phyloP scores from a whole-genome alignment of 2,329 filamentous ascomycete genomes.

The Scedosporium aurantiacum region DNA sequence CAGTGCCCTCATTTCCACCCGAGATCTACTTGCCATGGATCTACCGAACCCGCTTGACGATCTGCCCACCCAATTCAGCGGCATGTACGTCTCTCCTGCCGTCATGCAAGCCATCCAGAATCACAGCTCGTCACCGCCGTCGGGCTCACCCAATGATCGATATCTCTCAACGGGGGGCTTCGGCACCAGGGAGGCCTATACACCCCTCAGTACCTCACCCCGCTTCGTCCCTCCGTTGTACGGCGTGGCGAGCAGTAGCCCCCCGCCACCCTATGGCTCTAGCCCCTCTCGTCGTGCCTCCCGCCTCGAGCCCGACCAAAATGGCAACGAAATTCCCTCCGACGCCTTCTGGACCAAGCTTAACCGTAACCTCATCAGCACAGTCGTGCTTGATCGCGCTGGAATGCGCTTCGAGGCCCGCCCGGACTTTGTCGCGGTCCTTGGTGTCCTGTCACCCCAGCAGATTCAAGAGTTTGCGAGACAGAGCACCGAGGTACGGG shows the following conservation, averaged over 20 bases:
- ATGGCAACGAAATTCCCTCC: conserved; percentile 43
- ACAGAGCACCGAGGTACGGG: conserved; percentile 35
- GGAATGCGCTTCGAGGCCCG: conserved; percentile 49
- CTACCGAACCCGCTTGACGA: conserved; percentile 23
- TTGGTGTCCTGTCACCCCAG: conserved; percentile 41
- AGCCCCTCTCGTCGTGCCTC: conserved; percentile 17
- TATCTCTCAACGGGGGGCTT: background rate
- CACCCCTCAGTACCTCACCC: conserved; percentile 2
- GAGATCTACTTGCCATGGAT: conserved; percentile 40
- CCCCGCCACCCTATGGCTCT: conserved; percentile 21
- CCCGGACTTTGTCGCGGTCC: conserved; percentile 47
- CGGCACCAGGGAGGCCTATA: background rate
- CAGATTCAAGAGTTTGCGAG: conserved; percentile 41
- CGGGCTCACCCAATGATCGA: conserved; percentile 2
- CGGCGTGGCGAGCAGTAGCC: conserved; percentile 11
- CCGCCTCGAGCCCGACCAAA: conserved; percentile 34
- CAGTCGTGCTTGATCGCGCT: conserved; percentile 43
- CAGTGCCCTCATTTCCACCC: conserved; percentile 41
- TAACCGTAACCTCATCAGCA: conserved; percentile 42
- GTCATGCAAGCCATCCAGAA: conserved; percentile 14
- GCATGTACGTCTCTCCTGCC: conserved; percentile 25
- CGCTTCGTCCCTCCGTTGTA: conserved; percentile 5
- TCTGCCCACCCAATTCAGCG: conserved; percentile 28
- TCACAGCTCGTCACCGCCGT: conserved; percentile 25
- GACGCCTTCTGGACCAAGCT: conserved; percentile 52